These are phyloP conservation scores for Danielozyma ontarioensis DNA, from an alignment of 805 yeast genomes.

Conservation along the genomic window DNA sequence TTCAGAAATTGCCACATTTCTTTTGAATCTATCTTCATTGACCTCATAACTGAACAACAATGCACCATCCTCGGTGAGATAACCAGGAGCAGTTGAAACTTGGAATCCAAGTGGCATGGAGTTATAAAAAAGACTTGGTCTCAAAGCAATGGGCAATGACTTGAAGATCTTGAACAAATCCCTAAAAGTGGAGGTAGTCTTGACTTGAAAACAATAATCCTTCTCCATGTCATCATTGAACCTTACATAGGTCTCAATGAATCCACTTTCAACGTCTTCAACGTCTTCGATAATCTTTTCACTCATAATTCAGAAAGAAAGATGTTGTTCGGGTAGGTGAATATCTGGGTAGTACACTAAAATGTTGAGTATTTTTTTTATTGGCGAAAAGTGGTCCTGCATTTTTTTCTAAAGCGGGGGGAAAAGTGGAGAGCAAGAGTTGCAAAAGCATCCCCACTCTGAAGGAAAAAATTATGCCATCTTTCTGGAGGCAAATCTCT, in stretches of 20 bases:
- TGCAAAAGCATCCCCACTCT: no score
- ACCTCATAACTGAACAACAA: slow-evolving; percentile 64
- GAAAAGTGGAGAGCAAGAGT: no score
- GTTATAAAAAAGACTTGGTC: slow-evolving; percentile 75
- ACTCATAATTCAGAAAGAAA: neutral
- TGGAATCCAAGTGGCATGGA: slow-evolving; percentile 59
- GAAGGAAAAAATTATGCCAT: no score
- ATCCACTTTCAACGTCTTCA: slow-evolving; percentile 9
- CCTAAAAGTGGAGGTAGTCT: slow-evolving; percentile 51
- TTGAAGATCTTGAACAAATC: slow-evolving; percentile 59
- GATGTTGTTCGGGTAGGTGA: neutral
- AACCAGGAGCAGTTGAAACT: slow-evolving; percentile 68
- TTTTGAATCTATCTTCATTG: slow-evolving; percentile 36
- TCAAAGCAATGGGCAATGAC: slow-evolving; percentile 64
- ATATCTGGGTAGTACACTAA: neutral
- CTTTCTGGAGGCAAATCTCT: no score
- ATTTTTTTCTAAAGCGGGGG: no score
- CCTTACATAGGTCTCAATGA: slow-evolving; percentile 60
- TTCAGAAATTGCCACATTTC: slow-evolving; percentile 41
- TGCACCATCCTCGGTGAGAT: slow-evolving; percentile 77
- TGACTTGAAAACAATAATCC: slow-evolving; percentile 85
- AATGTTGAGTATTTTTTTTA: neutral
- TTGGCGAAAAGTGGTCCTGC: no score
- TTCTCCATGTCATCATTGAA: slow-evolving; percentile 80
- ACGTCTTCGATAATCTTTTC: neutral